Evolutionary conservation across 495 filamentous ascomycete genomes (phyloP).

Genomic region (Peziza echinospora): DNA sequence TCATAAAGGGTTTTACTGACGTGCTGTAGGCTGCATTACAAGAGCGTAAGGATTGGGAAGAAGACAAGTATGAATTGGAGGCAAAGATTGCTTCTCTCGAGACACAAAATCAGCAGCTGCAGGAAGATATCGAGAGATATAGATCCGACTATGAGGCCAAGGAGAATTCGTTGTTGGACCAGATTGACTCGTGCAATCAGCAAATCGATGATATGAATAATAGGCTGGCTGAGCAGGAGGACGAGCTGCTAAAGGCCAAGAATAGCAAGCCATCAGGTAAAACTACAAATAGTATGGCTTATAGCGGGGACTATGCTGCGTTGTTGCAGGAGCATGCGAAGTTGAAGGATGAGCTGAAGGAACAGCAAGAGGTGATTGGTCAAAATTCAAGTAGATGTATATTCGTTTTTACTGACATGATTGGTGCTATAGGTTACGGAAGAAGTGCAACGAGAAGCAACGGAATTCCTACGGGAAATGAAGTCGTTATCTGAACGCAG

Average conservation of each 20-base stretch:
- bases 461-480: constrained; percentile 76
- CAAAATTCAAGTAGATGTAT: not conserved
- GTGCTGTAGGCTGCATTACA: no score
- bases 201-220: constrained; percentile 4
- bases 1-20: no score
- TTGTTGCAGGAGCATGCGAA: constrained; percentile 39
- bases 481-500: constrained; percentile 58
- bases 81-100: constrained; percentile 56
- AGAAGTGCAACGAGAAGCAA: constrained; percentile 68
- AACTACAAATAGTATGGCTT: no score
- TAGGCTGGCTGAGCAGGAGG: no score
- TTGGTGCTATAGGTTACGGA: constrained; percentile 44
- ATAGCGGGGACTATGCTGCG: constrained; percentile 2
- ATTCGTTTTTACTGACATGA: not conserved
- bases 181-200: constrained; percentile 34
- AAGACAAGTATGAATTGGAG: constrained; percentile 52
- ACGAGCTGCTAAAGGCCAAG: no score
- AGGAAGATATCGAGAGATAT: constrained; percentile 52
- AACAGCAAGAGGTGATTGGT: constrained; percentile 30
- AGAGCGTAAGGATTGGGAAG: constrained; percentile 49
- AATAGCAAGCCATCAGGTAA: no score
- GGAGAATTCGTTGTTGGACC: constrained; percentile 39
- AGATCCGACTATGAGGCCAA: constrained; percentile 41
- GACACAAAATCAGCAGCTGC: constrained; percentile 51
- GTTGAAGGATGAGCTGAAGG: constrained; percentile 37